Evolutionary conservation across 2,329 filamentous ascomycete genomes (phyloP).

Genomic region (Arthrinium puccinioides): DNA sequence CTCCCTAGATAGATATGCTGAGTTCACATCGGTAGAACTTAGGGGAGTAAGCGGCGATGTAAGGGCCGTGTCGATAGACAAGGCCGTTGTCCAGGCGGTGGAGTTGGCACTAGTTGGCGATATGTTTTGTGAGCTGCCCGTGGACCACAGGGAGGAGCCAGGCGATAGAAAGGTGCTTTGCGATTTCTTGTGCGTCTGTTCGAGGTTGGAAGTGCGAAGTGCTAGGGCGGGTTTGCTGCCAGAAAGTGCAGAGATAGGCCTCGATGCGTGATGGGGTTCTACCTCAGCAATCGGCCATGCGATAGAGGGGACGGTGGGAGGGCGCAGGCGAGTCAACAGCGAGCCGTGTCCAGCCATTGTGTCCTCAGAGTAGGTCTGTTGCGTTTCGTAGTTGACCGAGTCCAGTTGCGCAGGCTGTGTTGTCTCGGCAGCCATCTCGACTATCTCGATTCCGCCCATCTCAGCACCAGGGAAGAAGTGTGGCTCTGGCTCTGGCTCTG

Average conservation of each 20-base stretch:
- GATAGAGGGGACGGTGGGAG: too few relatives aligned
- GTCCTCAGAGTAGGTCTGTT: slow-evolving; percentile 1
- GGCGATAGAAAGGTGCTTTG: slow-evolving; percentile 18
- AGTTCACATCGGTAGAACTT: slow-evolving; percentile 21
- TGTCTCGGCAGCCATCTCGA: slow-evolving; percentile 45
- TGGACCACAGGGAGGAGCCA: slow-evolving; percentile 27
- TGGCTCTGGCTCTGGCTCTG: slow-evolving; percentile 6
- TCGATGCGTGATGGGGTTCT: too few relatives aligned
- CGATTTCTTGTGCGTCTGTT: slow-evolving; percentile 16
- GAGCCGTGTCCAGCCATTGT: too few relatives aligned
- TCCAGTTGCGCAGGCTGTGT: slow-evolving; percentile 23
- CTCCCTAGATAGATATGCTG: slow-evolving; percentile 11
- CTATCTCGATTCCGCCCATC: slow-evolving; percentile 41
- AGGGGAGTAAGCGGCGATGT: slow-evolving; percentile 37
- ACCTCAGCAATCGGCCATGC: too few relatives aligned
- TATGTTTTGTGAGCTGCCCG: slow-evolving; percentile 32
- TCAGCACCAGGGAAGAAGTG: slow-evolving; percentile 31
- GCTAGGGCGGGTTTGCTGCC: slow-evolving; percentile 19
- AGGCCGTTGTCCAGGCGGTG: slow-evolving; percentile 30
- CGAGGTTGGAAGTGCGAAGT: slow-evolving; percentile 18
- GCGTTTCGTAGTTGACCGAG: slow-evolving; percentile 16
- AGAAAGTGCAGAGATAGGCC: too few relatives aligned
- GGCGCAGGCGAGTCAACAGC: too few relatives aligned
- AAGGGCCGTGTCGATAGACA: slow-evolving; percentile 33
- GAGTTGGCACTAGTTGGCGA: slow-evolving; percentile 35